Evolutionary conservation across 176 grass and related monocot genomes (phyloP).

Genomic region (Eremochloa ophiuroides): DNA sequence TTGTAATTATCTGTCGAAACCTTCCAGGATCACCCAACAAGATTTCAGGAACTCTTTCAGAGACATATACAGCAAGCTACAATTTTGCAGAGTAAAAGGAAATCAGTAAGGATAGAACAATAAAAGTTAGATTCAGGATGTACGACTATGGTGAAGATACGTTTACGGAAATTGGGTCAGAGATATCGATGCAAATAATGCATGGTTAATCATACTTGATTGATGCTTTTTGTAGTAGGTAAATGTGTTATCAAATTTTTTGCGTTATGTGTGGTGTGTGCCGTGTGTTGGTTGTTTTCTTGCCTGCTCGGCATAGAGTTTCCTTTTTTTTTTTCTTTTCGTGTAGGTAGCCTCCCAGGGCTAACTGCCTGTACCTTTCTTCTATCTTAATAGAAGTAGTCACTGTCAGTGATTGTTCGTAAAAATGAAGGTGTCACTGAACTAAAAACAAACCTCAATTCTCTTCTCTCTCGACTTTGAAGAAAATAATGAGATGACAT

Average conservation of each 20-base stretch:
- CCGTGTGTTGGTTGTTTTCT: neutral
- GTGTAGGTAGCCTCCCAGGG: neutral
- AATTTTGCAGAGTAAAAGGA: constrained; percentile 28
- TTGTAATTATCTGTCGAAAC: constrained; percentile 97
- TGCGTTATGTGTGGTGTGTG: neutral
- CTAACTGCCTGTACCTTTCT: neutral
- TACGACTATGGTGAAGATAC: constrained; percentile 8
- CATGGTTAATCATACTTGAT: constrained; percentile 5
- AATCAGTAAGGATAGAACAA: constrained; percentile 34
- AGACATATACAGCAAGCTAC: constrained; percentile 97
- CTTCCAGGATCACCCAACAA: constrained; percentile 94
- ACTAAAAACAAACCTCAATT: constrained; percentile 65
- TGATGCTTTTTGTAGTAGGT: neutral
- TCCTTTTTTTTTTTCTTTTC: neutral
- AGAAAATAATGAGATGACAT: constrained; percentile 83
- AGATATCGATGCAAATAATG: neutral
- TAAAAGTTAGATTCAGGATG: constrained; percentile 14
- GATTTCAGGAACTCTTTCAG: constrained; percentile 83
- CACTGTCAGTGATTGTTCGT: neutral
- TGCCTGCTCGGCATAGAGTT: neutral
- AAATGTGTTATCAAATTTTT: neutral
- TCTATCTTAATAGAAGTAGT: neutral
- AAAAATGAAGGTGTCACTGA: neutral
- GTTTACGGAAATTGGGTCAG: neutral
- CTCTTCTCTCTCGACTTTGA: constrained; percentile 69